A percentile compares a stretch with the other conserved stretches of the same genome.
phyloP scores from a whole-genome alignment of 305 asterid species.

The Solanum hybrid region DNA sequence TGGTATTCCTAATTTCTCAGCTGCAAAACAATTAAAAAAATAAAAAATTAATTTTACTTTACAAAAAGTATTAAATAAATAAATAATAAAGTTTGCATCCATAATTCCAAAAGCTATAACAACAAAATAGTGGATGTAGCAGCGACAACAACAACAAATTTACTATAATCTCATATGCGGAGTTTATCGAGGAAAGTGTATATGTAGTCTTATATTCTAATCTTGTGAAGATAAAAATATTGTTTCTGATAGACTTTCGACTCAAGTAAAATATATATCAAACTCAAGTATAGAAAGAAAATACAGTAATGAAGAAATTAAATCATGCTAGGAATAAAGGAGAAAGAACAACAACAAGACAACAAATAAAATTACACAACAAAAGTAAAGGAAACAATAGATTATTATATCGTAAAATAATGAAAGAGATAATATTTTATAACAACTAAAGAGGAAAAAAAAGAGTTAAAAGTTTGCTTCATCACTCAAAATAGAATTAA shows the following conservation, averaged over 20 bases:
- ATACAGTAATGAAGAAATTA: too few relatives aligned
- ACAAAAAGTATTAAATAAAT: not conserved
- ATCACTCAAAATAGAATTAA: not conserved
- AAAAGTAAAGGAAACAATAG: not conserved
- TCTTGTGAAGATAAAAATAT: not conserved
- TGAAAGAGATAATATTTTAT: not conserved
- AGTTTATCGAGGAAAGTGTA: accelerated
- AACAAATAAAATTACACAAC: not conserved
- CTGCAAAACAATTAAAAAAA: constrained; percentile 22
- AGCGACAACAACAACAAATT: not conserved
- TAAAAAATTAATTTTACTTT: not conserved
- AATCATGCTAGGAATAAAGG: too few relatives aligned
- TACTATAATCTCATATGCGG: not conserved
- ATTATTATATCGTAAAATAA: not conserved
- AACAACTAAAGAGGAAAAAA: not conserved
- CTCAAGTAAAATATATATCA: not conserved
- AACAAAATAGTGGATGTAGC: not conserved
- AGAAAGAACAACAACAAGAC: too few relatives aligned
- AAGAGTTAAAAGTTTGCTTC: not conserved
- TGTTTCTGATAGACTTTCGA: accelerated
- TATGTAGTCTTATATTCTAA: accelerated
- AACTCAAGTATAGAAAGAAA: not conserved
- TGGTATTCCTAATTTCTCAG: constrained; percentile 57
- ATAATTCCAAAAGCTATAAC: not conserved
- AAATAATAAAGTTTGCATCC: not conserved